phyloP scores from a whole-genome alignment of 1,284 basidiomycete genomes.

The Stygiomarasmius scandens region DNA sequence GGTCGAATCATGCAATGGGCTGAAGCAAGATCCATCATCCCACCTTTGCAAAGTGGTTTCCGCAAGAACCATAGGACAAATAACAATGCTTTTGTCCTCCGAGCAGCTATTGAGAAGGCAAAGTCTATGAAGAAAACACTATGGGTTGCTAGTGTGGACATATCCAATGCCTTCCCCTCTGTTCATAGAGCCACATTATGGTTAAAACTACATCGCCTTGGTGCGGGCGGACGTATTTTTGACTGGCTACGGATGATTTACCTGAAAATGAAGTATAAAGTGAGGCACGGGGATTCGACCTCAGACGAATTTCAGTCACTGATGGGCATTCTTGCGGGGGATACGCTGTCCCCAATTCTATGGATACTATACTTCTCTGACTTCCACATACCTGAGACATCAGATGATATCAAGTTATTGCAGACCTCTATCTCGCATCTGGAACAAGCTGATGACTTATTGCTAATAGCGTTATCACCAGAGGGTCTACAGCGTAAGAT shows the following conservation, averaged over 20 bases:
- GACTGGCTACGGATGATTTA: constrained; percentile 6
- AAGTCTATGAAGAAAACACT: not conserved
- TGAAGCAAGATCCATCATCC: constrained; percentile 17
- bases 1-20: constrained; percentile 20
- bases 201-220: not conserved
- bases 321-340: constrained; percentile 9
- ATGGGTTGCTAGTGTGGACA: constrained; percentile 2
- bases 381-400: not conserved
- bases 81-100: constrained; percentile 28
- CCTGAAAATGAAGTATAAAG: not conserved
- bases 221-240: not conserved
- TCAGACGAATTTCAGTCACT: constrained; percentile 2
- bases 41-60: constrained; percentile 28
- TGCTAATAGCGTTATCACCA: constrained; percentile 6
- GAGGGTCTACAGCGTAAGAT: constrained; percentile 9
- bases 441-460: too few relatives aligned
- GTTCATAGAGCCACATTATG: not conserved
- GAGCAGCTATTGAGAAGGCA: constrained; percentile 3
- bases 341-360: constrained; percentile 9
- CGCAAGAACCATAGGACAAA: constrained; percentile 20
- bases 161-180: constrained; percentile 7
- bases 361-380: constrained; percentile 13
- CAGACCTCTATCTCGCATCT: constrained; percentile 1
- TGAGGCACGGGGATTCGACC: not conserved
- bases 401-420: constrained; percentile 7